Evolutionary conservation across 1,284 basidiomycete species (phyloP), one percentile per base, ranked within the genome.

Genomic region (Pterulicium gracile): DNA sequence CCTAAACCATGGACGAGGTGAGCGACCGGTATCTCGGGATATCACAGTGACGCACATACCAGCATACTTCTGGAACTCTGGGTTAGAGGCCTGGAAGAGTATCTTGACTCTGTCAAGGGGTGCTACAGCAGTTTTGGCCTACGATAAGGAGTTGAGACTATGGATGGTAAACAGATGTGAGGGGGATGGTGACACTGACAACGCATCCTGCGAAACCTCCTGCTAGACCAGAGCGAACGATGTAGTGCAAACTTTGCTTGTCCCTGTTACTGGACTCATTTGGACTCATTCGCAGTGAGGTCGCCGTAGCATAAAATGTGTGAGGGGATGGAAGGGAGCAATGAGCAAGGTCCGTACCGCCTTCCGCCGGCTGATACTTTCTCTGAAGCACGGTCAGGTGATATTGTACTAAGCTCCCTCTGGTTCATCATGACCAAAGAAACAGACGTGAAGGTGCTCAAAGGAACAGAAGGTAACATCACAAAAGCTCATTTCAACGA

Each of bases 61-160:
- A 51, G 92, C 80, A 68, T 95, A 98, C 64, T 94, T 88, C 59
- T 79, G 77, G 59, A 90, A 99, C 52, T 98, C 94, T 1, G 90
- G 88, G 62, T 96, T 96, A 5, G 90, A 91, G 0, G 96, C 92
- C 63, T 99, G 96, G 61, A 98, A 98, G 46, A 99, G 78, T 56
- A 99, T 99, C 72, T 99, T 99, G 58, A 99, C 94, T 56, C 96
- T 76, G 62, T 99, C 96, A 21, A 99, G 75, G 1, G 96, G 96
- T 18, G 96, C 96, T 47, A 99, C 93, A 17, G 88, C 86, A 4
- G 96, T 95, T 67, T 98, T 99, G 43, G 94, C 94, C 89, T 94
- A 52, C 5, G 48, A 19, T 44, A 47, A 47, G 49, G n/a, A n/a
- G n/a, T n/a, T n/a, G n/a, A n/a, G n/a, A n/a, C n/a, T n/a, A n/a